Evolutionary conservation across 768 basidiomycete species (phyloP).

Genomic region (Naganishia onofrii): DNA sequence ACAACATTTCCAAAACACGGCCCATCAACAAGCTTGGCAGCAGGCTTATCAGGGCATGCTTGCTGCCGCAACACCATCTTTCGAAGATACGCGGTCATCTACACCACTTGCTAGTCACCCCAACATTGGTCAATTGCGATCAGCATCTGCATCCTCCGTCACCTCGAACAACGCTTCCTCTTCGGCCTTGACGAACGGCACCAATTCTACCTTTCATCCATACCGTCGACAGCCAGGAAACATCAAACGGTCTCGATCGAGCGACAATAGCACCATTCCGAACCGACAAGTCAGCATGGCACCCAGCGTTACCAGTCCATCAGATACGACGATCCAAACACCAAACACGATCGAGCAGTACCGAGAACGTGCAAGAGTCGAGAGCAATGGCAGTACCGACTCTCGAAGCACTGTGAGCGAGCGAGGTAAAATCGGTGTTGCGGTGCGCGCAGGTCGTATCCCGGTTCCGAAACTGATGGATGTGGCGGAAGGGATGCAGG

Average conservation of each 20-base stretch:
- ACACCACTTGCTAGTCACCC: constrained; percentile 4
- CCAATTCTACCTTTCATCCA: constrained; percentile 21
- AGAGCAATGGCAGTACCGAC: constrained; percentile 17
- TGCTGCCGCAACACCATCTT: background rate
- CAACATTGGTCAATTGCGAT: constrained; percentile 1
- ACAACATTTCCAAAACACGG: background rate
- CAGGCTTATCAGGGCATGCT: constrained; percentile 4
- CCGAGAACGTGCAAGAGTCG: constrained; percentile 10
- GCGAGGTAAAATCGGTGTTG: constrained; percentile 5
- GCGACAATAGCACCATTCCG: background rate
- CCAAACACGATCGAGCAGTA: constrained; percentile 12
- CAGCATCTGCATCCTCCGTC: background rate
- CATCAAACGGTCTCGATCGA: constrained; percentile 17
- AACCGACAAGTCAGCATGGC: background rate
- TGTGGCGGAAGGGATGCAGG: constrained; percentile 11
- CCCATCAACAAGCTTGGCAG: constrained; percentile 16
- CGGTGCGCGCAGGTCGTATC: constrained; percentile 13
- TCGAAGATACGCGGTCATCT: constrained; percentile 14
- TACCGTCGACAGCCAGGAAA: constrained; percentile 25
- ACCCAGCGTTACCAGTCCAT: constrained; percentile 10
- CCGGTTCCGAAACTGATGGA: constrained; percentile 13
- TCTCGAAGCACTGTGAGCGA: constrained; percentile 16
- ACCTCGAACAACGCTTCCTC: constrained; percentile 2
- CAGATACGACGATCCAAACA: background rate
- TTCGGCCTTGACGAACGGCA: background rate